Base-by-base conservation (phyloP, 1,139 yeast species). In the Sporopachydermia cereana region DNA sequence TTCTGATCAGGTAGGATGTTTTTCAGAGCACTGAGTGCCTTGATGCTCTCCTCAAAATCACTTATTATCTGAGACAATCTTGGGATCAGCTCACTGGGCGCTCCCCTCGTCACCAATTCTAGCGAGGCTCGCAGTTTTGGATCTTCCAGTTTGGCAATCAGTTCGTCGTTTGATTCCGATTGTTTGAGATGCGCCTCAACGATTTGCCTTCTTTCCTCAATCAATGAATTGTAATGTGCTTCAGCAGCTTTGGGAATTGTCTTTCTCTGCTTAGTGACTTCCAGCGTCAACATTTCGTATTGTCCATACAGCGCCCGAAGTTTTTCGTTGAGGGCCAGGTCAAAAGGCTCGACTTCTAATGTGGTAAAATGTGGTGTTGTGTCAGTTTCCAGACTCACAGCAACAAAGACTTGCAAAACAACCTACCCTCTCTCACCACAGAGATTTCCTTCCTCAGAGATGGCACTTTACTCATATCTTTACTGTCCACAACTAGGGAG, bases 321-420 rank as follows among this genome's bases (percentile, higher is more conserved):
- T 48, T 64, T 55, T 44, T 68, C 68, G 54, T 77, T 74, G 44
- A 78, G 60, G 12, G 68, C 77, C 39, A 68, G 59, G 56, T 80
- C 83, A 57, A 76, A 76, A 1, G 84, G 82, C 54, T 77, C 85
- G 14, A 74, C 69, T 34, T 44, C 49, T 41, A 21, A n/a, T n/a
- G n/a, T n/a, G n/a, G n/a, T n/a, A n/a, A n/a, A n/a, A n/a, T n/a
- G n/a, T n/a, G n/a, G n/a, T n/a, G n/a, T n/a, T n/a, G n/a, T n/a
- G n/a, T n/a, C n/a, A n/a, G n/a, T n/a, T n/a, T n/a, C n/a, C n/a
- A n/a, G n/a, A n/a, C n/a, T n/a, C n/a, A n/a, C n/a, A n/a, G n/a
- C n/a, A n/a, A n/a, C n/a, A n/a, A n/a, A n/a, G n/a, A n/a, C n/a
- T n/a, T n/a, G n/a, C n/a, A n/a, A n/a, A n/a, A n/a, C 30, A 34